Conservation (phyloP, 164 flowering plant species). For the Vitis riparia region DNA sequence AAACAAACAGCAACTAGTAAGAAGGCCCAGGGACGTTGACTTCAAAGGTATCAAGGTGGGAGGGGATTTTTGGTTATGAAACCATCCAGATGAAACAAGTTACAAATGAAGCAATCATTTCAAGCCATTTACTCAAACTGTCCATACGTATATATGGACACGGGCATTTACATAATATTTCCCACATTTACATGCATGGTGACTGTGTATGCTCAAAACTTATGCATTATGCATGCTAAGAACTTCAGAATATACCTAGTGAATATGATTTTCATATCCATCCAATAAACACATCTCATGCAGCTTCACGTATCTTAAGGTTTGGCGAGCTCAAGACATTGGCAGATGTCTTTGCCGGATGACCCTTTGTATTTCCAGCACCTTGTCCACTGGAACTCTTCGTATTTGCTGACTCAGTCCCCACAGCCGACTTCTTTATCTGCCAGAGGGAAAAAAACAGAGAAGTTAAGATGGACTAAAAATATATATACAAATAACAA, state of each 20-base stretch:
- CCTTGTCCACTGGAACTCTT: constrained; percentile 51
- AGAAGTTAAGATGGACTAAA: not conserved
- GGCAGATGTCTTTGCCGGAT: constrained; percentile 44
- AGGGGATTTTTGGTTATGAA: no score
- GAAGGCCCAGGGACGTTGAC: no score
- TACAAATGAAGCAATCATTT: no score
- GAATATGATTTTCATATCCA: constrained; percentile 2
- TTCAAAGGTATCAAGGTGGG: no score
- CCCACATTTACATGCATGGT: no score
- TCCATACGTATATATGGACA: not conserved
- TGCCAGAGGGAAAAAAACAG: constrained; percentile 23
- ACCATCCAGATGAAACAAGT: no score
- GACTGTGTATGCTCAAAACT: no score
- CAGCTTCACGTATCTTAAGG: constrained; percentile 18
- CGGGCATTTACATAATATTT: no score
- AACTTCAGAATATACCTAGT: not conserved
- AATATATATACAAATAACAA: not conserved
- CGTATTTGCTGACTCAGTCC: constrained; percentile 36
- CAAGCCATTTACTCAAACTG: not conserved
- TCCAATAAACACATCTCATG: constrained; percentile 1
- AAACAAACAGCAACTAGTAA: no score
- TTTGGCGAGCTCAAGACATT: constrained; percentile 41
- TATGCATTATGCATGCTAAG: not conserved
- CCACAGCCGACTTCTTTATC: constrained; percentile 66
- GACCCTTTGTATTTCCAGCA: constrained; percentile 49